These are phyloP conservation scores for Funneliformis geosporum DNA, from an alignment of 192 early-diverging fungal species.

Conservation along the genomic window DNA sequence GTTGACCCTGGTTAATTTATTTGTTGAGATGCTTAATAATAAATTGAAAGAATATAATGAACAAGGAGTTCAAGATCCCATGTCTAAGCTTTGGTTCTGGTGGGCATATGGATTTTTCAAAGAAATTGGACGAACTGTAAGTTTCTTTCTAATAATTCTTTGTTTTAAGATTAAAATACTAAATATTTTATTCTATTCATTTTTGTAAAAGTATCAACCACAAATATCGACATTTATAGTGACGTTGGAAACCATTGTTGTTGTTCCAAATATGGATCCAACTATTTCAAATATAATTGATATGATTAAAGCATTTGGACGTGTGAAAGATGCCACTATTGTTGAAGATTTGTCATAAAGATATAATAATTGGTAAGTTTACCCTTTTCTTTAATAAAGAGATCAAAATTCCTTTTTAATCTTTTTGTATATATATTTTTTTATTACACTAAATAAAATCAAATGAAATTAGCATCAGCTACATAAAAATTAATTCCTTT, in stretches of 20 bases:
- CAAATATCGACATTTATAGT: constrained; percentile 56
- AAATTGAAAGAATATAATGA: constrained; percentile 38
- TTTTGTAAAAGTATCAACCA: constrained; percentile 57
- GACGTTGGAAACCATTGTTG: constrained; percentile 62
- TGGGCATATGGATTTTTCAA: constrained; percentile 66
- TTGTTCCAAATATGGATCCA: constrained; percentile 49
- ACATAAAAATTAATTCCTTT: too few relatives aligned
- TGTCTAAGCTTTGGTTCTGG: constrained; percentile 49
- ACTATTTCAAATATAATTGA: constrained; percentile 41
- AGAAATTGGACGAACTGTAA: constrained; percentile 68
- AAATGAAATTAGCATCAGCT: too few relatives aligned
- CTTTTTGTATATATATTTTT: too few relatives aligned
- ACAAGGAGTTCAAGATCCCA: constrained; percentile 27
- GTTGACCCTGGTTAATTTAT: constrained; percentile 69
- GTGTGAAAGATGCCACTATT: neutral
- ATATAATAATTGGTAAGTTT: neutral
- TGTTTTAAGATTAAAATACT: neutral
- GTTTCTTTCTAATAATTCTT: constrained; percentile 27
- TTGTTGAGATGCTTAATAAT: constrained; percentile 53
- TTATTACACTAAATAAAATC: too few relatives aligned
- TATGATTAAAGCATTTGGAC: constrained; percentile 33
- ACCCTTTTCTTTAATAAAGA: neutral
- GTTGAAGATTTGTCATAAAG: constrained; percentile 2
- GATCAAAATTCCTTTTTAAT: neutral
- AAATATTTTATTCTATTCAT: neutral